These are phyloP conservation scores for Hemisphaericaspora xylofermentans DNA, from an alignment of 1,139 yeast species.

Conservation along the genomic window DNA sequence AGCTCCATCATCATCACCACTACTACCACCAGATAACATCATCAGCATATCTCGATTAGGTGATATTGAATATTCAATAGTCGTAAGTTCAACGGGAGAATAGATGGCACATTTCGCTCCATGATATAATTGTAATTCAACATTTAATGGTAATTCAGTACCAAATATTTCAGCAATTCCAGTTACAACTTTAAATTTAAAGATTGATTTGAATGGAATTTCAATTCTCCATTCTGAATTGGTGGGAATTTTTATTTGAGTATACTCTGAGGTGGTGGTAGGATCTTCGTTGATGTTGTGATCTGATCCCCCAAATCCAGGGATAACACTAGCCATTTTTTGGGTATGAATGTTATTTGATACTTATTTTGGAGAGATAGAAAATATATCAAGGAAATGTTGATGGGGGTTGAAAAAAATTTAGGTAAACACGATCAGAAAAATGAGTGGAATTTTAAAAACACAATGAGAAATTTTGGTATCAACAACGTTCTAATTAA, in stretches of 20 bases:
- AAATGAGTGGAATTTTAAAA: too few relatives aligned
- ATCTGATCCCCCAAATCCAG: not conserved
- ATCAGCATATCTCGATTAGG: constrained; percentile 38
- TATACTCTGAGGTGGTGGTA: not conserved
- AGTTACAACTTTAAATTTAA: constrained; percentile 54
- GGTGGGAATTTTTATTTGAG: constrained; percentile 33
- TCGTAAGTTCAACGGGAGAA: constrained; percentile 54
- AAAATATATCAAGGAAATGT: too few relatives aligned
- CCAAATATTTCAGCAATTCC: constrained; percentile 93
- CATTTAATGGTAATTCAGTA: constrained; percentile 79
- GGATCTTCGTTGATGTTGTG: not conserved
- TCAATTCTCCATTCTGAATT: constrained; percentile 86
- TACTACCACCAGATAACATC: constrained; percentile 16
- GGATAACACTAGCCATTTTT: not conserved
- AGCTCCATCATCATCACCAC: constrained; percentile 30
- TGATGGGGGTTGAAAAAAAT: too few relatives aligned
- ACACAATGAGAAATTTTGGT: too few relatives aligned
- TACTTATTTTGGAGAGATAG: too few relatives aligned
- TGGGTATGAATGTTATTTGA: too few relatives aligned
- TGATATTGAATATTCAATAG: constrained; percentile 48
- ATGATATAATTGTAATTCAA: constrained; percentile 53
- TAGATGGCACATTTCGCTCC: constrained; percentile 58
- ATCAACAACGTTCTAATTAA: too few relatives aligned
- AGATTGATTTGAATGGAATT: constrained; percentile 55
- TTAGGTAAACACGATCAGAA: too few relatives aligned